phyloP scores from a whole-genome alignment of 345 rosid species.

The Gossypium turneri region DNA sequence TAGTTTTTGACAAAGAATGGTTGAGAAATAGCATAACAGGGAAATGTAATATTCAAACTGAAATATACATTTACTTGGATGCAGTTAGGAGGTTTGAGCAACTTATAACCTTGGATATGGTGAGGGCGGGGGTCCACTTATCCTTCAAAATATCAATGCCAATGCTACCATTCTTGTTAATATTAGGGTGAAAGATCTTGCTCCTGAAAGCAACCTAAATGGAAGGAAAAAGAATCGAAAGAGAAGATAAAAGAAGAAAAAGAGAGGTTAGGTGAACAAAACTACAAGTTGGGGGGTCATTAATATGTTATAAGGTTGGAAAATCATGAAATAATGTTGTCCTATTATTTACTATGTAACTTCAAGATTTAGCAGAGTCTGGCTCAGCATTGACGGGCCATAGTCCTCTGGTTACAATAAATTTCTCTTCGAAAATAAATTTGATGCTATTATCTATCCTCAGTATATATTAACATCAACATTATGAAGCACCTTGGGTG shows the following conservation, averaged over 20 bases:
- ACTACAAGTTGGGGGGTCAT: too few relatives aligned
- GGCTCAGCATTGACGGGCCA: neutral
- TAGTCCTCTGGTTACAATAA: neutral
- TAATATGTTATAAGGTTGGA: too few relatives aligned
- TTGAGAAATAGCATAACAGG: neutral
- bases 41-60: neutral
- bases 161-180: constrained; percentile 92
- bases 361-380: neutral
- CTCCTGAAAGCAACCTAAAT: constrained; percentile 87
- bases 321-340: neutral
- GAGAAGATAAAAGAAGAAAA: neutral
- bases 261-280: neutral
- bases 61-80: neutral
- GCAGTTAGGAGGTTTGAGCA: neutral
- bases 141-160: constrained; percentile 96
- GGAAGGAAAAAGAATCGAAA: neutral
- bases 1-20: neutral
- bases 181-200: constrained; percentile 89
- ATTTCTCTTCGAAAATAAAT: neutral
- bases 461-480: neutral
- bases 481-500: too few relatives aligned
- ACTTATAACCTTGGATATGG: constrained; percentile 73
- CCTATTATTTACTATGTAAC: neutral
- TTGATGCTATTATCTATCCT: neutral
- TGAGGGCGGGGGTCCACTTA: constrained; percentile 93